Evolutionary conservation across 768 basidiomycete species (phyloP).

Genomic region (Lactarius evosmus): DNA sequence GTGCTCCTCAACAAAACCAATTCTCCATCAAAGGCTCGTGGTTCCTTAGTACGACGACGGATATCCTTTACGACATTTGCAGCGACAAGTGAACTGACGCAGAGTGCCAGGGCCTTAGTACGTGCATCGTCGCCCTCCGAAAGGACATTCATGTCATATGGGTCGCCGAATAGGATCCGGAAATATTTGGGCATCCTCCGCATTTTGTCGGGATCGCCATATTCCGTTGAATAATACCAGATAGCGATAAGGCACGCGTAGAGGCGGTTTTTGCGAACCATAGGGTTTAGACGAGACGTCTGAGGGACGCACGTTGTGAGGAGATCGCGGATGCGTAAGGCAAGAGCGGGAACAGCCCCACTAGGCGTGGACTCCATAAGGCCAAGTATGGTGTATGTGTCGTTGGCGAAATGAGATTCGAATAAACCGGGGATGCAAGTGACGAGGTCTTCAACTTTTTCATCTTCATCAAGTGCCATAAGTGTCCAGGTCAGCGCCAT

Average conservation of each 20-base stretch:
- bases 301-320: background rate
- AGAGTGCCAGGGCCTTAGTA: background rate
- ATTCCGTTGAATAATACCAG: background rate
- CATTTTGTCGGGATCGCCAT: background rate
- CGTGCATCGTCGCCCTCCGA: background rate
- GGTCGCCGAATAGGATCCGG: background rate
- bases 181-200: background rate
- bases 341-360: background rate
- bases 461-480: background rate
- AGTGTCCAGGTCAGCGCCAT: background rate
- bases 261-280: background rate
- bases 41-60: background rate
- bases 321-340: background rate
- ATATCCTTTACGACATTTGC: background rate
- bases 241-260: constrained; percentile 1
- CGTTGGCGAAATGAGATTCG: background rate
- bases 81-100: background rate
- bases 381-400: background rate
- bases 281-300: background rate
- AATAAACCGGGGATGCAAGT: background rate
- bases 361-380: background rate
- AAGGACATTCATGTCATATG: background rate
- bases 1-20: background rate
- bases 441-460: constrained; percentile 1
- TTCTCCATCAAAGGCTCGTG: background rate